Conservation (phyloP, 805 yeast species). For the Zygosaccharomyces siamensis region DNA sequence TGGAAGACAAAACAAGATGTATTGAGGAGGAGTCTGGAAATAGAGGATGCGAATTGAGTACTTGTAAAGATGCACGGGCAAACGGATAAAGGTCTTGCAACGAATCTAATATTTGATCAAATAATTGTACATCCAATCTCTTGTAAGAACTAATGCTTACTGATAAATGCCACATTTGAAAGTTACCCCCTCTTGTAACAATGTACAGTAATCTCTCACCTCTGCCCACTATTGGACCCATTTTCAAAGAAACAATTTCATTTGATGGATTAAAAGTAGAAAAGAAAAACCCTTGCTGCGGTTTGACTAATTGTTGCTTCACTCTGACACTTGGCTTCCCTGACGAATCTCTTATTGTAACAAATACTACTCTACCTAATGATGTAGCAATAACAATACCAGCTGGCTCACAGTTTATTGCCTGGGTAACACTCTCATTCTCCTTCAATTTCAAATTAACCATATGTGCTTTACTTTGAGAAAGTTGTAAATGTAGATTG, state of each 20-base stretch:
- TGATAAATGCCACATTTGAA: constrained; percentile 47
- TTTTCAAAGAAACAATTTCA: constrained; percentile 53
- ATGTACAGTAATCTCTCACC: constrained; percentile 44
- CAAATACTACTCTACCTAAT: constrained; percentile 56
- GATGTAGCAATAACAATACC: constrained; percentile 72
- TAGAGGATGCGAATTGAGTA: constrained; percentile 60
- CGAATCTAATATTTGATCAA: constrained; percentile 37
- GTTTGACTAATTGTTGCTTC: constrained; percentile 28
- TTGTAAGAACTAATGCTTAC: constrained; percentile 37
- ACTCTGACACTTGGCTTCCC: constrained; percentile 49
- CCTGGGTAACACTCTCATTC: constrained; percentile 50
- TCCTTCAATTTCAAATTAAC: constrained; percentile 24
- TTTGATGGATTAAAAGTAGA: constrained; percentile 28
- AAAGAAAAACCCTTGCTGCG: constrained; percentile 37
- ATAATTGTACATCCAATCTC: constrained; percentile 36
- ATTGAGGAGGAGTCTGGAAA: constrained; percentile 36
- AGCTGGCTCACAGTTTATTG: constrained; percentile 63
- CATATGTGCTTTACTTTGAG: constrained; percentile 26
- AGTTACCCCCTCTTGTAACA: constrained; percentile 42
- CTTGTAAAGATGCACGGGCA: constrained; percentile 45
- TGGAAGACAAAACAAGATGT: constrained; percentile 48
- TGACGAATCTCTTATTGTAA: constrained; percentile 60
- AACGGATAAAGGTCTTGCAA: constrained; percentile 48
- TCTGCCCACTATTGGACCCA: constrained; percentile 48
- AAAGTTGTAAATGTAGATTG: constrained; percentile 27